phyloP scores from a whole-genome alignment of 495 filamentous ascomycete genomes.

The Talaromyces adpressus region DNA sequence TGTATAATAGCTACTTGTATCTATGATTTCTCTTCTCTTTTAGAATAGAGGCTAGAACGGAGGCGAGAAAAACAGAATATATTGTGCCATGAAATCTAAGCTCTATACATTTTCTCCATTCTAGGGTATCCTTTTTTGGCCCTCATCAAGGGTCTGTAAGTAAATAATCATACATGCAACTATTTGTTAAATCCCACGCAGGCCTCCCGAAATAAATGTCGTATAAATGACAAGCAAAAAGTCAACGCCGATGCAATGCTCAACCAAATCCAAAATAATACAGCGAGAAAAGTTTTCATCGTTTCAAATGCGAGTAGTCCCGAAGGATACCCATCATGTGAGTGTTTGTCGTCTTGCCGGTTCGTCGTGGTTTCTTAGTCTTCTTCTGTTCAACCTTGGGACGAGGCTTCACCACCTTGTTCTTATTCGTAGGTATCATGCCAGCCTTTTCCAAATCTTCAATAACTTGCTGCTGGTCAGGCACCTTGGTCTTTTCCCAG shows the following conservation, averaged over 20 bases:
- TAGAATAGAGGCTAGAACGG: background rate
- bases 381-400: constrained; percentile 53
- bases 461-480: constrained; percentile 66
- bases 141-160: background rate
- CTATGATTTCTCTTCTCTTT: constrained; percentile 7
- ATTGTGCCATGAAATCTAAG: background rate
- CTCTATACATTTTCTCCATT: background rate
- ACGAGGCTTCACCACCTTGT: constrained; percentile 51
- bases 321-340: constrained; percentile 87
- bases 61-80: background rate
- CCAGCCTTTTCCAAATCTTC: constrained; percentile 64
- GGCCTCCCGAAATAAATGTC: background rate
- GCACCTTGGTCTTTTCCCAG: constrained; percentile 78
- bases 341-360: constrained; percentile 82
- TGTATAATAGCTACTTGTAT: constrained; percentile 4
- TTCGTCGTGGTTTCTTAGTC: constrained; percentile 57
- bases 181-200: background rate
- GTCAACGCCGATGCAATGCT: constrained; percentile 8
- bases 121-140: background rate
- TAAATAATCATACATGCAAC: background rate
- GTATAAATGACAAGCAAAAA: background rate
- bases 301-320: constrained; percentile 67
- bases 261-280: background rate
- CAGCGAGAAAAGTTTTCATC: constrained; percentile 11
- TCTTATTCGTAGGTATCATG: constrained; percentile 72